A percentile compares a stretch with the other conserved stretches of the same genome.
These are phyloP conservation scores for Aspergillus pseudoviridinutans DNA, from an alignment of 2,329 filamentous ascomycete genomes.

Conservation along the genomic window DNA sequence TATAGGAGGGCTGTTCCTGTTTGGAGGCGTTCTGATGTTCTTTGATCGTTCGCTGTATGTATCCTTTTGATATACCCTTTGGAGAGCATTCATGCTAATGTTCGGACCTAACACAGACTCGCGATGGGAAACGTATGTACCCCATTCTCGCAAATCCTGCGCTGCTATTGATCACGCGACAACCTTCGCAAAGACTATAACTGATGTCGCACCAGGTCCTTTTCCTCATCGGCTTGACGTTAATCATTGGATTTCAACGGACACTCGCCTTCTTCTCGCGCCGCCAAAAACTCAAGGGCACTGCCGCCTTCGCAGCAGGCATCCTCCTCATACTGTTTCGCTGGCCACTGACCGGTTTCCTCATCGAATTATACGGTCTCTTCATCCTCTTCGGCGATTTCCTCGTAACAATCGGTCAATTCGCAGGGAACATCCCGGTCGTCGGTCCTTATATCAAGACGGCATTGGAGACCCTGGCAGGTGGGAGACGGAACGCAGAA, in stretches of 20 bases:
- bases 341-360: conserved; percentile 89
- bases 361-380: conserved; percentile 89
- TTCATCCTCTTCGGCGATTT: conserved; percentile 94
- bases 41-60: conserved; percentile 93
- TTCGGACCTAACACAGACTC: conserved; percentile 54
- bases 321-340: conserved; percentile 80
- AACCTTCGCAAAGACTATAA: conserved; percentile 1
- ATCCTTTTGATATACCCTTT: background rate
- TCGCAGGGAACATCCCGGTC: conserved; percentile 78
- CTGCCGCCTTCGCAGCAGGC: conserved; percentile 78
- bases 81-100: conserved; percentile 3
- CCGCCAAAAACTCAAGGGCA: conserved; percentile 87
- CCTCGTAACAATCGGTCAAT: conserved; percentile 83
- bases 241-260: conserved; percentile 90
- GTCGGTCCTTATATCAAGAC: conserved; percentile 81
- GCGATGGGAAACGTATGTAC: conserved; percentile 88
- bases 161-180: conserved; percentile 8
- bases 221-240: conserved; percentile 91
- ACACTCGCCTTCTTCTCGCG: conserved; percentile 93
- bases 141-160: conserved; percentile 1
- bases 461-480: conserved; percentile 65
- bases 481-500: conserved; percentile 69
- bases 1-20: conserved; percentile 86
- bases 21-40: conserved; percentile 92
- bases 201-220: conserved; percentile 64